Base-by-base conservation (phyloP, 148 eudicot species). In the Chenopodium berlandieri region DNA sequence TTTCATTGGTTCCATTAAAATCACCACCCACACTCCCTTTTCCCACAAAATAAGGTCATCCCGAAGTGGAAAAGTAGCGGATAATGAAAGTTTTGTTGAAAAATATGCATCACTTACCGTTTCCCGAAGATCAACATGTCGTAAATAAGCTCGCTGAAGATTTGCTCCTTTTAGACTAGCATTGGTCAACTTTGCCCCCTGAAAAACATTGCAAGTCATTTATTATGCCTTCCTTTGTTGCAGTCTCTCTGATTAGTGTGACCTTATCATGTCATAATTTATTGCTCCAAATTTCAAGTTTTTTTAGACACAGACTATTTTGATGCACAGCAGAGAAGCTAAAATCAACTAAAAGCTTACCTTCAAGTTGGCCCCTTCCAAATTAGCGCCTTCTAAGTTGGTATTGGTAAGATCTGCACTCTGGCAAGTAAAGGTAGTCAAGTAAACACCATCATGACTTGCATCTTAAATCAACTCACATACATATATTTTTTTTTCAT, bases 361-460 rank as follows among this genome's bases (percentile, higher is more conserved):
- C 98, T 95, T 95, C 79, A 95, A 83, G 86, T 95, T 95, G 81
- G 98, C 98, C 63, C 97, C 98, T 90, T 93, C 98, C 34, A 95
- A 86, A 86, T 93, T 93, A 76, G 96, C 98, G 82, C 97, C 97
- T 83, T 95, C 97, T 85, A 95, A 83, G 88, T 95, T 95, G 82
- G 97, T 94, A 85, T 95, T 90, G 54, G 96, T 95, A 81, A 95
- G 96, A 88, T 95, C 98, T 70, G 98, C 97, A 71, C 82, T 85
- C 98, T 95, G 93, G 78, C 72, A 78, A 76, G 8, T 64, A 34
- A 62, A 31, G 23, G 34, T 47, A 76, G 60, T 30, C 31, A 73
- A 67, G 50, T 70, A 31, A 54, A 48, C 76, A 65, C 22, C 32
- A 37, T 25, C 32, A 52, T 25, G 52, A 75, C 47, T 75, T 46